Percentiles rank a stretch among this genome's conserved stretches.
These are phyloP conservation scores for Boletus huronensis DNA, from an alignment of 768 basidiomycete genomes.

Conservation along the genomic window DNA sequence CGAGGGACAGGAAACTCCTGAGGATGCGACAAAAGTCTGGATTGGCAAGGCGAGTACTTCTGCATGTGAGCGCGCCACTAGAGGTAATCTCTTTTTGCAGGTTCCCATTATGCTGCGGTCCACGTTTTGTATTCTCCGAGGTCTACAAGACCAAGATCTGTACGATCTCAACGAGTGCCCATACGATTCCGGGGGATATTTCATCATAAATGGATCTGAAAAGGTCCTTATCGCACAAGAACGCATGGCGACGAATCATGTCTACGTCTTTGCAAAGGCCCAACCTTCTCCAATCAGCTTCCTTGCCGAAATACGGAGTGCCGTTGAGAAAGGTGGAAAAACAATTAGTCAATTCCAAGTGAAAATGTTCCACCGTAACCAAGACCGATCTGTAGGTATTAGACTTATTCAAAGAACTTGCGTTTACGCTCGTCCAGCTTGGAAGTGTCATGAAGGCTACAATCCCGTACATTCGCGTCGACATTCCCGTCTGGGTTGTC, in stretches of 20 bases:
- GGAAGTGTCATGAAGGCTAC: slow-evolving; percentile 96
- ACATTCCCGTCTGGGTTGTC: slow-evolving; percentile 98
- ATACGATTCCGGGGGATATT: slow-evolving; percentile 98
- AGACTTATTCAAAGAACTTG: neutral
- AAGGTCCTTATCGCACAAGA: slow-evolving; percentile 99
- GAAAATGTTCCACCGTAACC: slow-evolving; percentile 90
- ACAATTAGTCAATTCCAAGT: slow-evolving; percentile 97
- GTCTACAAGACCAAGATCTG: slow-evolving; percentile 72
- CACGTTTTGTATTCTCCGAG: slow-evolving; percentile 88
- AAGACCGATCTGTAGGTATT: slow-evolving; percentile 76
- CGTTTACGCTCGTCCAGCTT: slow-evolving; percentile 41
- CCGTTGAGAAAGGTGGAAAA: slow-evolving; percentile 97
- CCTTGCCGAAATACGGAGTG: slow-evolving; percentile 94
- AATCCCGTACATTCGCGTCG: slow-evolving; percentile 96
- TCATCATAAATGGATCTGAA: slow-evolving; percentile 99
- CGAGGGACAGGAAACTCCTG: slow-evolving; percentile 59
- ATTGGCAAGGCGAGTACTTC: slow-evolving; percentile 76
- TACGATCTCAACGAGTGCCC: slow-evolving; percentile 97
- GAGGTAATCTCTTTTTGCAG: slow-evolving; percentile 38
- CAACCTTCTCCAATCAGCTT: slow-evolving; percentile 95
- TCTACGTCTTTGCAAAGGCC: slow-evolving; percentile 98
- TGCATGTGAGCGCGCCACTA: slow-evolving; percentile 1
- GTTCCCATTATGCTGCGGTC: slow-evolving; percentile 98
- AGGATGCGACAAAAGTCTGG: slow-evolving; percentile 82
- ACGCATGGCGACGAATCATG: slow-evolving; percentile 98